Percentiles rank a stretch among this genome's conserved stretches.
Conservation (phyloP, 805 yeast genomes). For the Sungouiella thailandica region DNA sequence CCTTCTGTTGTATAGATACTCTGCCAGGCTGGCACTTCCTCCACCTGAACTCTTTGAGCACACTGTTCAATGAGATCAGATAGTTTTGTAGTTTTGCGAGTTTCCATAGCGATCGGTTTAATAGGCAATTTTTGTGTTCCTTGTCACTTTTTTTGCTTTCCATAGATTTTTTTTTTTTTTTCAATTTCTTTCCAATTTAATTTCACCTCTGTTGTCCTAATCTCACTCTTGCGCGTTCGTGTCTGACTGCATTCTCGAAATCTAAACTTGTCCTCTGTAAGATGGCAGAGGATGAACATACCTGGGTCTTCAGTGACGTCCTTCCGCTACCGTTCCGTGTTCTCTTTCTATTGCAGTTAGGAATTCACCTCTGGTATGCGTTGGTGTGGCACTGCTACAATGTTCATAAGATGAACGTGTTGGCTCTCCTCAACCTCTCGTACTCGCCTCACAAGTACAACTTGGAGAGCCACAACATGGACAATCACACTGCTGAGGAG, state of each 20-base stretch:
- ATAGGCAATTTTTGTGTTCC: too few species aligned
- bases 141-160: too few species aligned
- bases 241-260: background rate
- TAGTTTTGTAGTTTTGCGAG: too few species aligned
- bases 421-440: conserved; percentile 38
- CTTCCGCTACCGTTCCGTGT: conserved; percentile 42
- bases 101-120: too few species aligned
- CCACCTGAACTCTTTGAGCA: too few species aligned
- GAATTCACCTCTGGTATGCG: conserved; percentile 50
- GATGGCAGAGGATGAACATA: background rate
- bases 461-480: conserved; percentile 1
- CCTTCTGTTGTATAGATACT: too few species aligned
- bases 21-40: too few species aligned
- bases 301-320: conserved; percentile 19
- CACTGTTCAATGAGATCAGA: too few species aligned
- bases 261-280: too few species aligned
- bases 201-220: too few species aligned
- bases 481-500: conserved; percentile 16
- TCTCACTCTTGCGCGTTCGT: background rate
- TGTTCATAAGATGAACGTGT: conserved; percentile 40
- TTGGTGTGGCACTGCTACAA: conserved; percentile 36
- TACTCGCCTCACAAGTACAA: conserved; percentile 35
- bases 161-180: too few species aligned
- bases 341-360: conserved; percentile 43
- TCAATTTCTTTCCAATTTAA: too few species aligned